Evolutionary conservation across 2,329 filamentous ascomycete species (phyloP).

Genomic region (Emericellopsis atlantica): DNA sequence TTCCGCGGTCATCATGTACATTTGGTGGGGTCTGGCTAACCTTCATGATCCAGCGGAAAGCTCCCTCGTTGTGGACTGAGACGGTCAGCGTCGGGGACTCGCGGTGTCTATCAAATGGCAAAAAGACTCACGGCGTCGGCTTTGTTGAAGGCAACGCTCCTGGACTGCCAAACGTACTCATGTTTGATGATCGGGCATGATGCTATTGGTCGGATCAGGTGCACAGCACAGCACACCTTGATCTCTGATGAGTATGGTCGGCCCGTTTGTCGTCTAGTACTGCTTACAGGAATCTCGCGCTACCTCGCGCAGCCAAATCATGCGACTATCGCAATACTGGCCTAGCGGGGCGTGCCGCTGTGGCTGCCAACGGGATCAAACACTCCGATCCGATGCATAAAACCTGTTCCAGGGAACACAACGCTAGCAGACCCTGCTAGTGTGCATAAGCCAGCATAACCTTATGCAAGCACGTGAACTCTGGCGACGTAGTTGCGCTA

Average conservation of each 20-base stretch:
- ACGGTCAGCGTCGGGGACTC: conserved; percentile 19
- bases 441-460: not conserved
- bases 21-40: conserved; percentile 14
- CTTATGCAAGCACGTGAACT: conserved; percentile 1
- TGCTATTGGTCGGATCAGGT: not conserved
- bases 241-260: no score
- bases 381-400: no score
- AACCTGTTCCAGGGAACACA: no score
- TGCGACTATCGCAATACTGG: no score
- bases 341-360: no score
- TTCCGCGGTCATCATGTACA: not conserved
- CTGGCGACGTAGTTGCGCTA: not conserved
- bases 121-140: conserved; percentile 22
- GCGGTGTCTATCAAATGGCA: conserved; percentile 36
- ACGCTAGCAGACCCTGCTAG: no score
- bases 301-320: no score
- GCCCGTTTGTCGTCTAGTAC: no score
- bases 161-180: conserved; percentile 59
- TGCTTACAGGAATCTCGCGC: no score
- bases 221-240: no score
- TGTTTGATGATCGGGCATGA: conserved; percentile 11
- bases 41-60: conserved; percentile 94
- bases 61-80: conserved; percentile 76
- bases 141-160: conserved; percentile 54
- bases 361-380: no score